phyloP scores from a whole-genome alignment of 2,329 filamentous ascomycete species.

The Trichoderma breve region DNA sequence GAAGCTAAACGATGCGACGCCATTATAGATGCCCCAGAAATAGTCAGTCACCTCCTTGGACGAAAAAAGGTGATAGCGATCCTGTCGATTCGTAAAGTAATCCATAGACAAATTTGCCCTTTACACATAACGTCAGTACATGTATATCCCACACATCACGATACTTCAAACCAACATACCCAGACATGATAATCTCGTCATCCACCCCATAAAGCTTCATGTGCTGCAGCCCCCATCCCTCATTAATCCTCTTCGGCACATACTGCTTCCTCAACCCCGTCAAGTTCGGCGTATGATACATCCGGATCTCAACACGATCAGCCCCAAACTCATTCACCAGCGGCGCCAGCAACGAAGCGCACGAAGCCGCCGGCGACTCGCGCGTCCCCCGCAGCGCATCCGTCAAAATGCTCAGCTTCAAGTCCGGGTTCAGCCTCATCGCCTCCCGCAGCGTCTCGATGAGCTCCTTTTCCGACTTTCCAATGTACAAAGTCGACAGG shows the following conservation, averaged over 20 bases:
- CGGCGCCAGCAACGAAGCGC: conserved; percentile 81
- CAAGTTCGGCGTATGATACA: conserved; percentile 97
- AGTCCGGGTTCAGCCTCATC: conserved; percentile 67
- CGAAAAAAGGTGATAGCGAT: conserved; percentile 88
- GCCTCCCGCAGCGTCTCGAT: conserved; percentile 75
- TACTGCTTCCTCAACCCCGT: conserved; percentile 81
- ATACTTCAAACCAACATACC: conserved; percentile 47
- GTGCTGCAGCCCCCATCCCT: conserved; percentile 96
- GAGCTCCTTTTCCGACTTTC: conserved; percentile 86
- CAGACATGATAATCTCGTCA: conserved; percentile 91
- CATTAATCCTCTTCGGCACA: conserved; percentile 87
- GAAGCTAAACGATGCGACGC: conserved; percentile 79
- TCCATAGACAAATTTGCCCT: conserved; percentile 85
- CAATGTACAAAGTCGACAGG: conserved; percentile 94
- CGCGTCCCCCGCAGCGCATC: conserved; percentile 89
- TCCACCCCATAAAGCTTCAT: conserved; percentile 99
- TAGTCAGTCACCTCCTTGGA: conserved; percentile 78
- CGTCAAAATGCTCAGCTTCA: conserved; percentile 85
- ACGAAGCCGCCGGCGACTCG: conserved; percentile 81
- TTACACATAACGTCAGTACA: neutral
- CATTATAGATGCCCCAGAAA: conserved; percentile 73
- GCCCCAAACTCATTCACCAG: conserved; percentile 81
- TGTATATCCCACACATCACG: neutral
- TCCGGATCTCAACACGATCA: conserved; percentile 83
- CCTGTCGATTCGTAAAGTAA: conserved; percentile 95